These are phyloP conservation scores for Leishmania arabica DNA, from an alignment of 208 protist species.

Conservation along the genomic window DNA sequence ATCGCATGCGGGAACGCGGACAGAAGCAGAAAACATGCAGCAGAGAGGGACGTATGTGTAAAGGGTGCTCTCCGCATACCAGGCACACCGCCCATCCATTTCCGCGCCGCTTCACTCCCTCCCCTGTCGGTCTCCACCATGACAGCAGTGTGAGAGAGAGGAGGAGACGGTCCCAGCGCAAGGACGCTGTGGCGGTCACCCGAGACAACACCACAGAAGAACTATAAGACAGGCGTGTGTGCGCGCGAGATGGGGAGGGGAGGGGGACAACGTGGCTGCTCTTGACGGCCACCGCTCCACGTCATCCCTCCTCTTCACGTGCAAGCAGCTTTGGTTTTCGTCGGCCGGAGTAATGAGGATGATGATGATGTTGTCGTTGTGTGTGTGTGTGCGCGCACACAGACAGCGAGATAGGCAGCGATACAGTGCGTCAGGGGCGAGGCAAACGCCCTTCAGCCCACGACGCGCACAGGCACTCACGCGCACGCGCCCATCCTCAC, in stretches of 20 bases:
- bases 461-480: not conserved
- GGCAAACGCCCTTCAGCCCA: not conserved
- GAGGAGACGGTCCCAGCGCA: not conserved
- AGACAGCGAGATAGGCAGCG: not conserved
- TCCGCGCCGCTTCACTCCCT: not conserved
- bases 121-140: not conserved
- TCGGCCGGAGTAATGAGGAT: no score
- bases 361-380: no score
- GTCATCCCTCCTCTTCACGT: not conserved
- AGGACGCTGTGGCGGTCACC: not conserved
- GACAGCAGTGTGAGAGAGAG: not conserved
- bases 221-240: not conserved
- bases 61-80: not conserved
- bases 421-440: not conserved
- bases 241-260: not conserved
- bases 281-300: not conserved
- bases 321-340: not conserved
- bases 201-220: not conserved
- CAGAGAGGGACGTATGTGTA: not conserved
- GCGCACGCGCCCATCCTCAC: no score
- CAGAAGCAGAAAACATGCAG: not conserved
- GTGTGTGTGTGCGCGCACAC: not conserved
- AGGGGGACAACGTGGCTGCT: not conserved
- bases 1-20: not conserved
- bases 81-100: slow-evolving; percentile 2